Base-by-base conservation (phyloP, 306 rosid species). In the Begonia fuchsioides region DNA sequence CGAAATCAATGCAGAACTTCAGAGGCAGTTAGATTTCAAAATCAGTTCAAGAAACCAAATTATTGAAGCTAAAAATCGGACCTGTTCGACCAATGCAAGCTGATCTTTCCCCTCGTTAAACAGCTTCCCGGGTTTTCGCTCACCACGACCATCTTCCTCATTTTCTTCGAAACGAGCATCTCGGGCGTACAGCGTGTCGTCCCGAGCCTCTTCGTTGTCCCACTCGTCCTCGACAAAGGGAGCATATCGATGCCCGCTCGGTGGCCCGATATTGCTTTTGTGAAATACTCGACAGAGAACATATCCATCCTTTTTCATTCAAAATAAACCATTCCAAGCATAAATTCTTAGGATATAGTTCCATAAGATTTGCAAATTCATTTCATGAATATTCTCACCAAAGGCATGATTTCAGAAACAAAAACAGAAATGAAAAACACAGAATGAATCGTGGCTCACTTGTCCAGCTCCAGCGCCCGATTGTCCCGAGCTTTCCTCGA, bases 221-320 rank as follows among this genome's bases (percentile, higher is more conserved):
- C 98, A 92, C 58, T 92, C 98, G 67, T 85, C 93, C 73, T 92
- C 98, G 48, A 92, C 35, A 64, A 92, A 92, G 64, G 98, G 95
- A 0, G 98, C 98, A 79, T 90, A 90, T 0, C 98, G 85, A 59
- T 90, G 96, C 63, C 98, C 95, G 66, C 81, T 90, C 0, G 98
- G 98, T 47, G 98, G 98, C 47, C 98, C 96, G 41, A 90, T 85
- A 73, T 92, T 92, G 73, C 84, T 92, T 74, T 85, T 92, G 79
- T 85, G 98, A 76, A 92, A 92, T 19, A 92, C 95, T 76, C 98
- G 79, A 81, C 96, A 85, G 58, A 92, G 70, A 53, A 92, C 98
- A 76, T 60, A 92, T 2, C 93, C 93, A 71, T 85, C 96, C 98
- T 92, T 76, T 73, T 75, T 83, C 79, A 41, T 56, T 68, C 67